These are phyloP conservation scores for Tricholoma furcatifolium DNA, from an alignment of 768 basidiomycete species.

Conservation along the genomic window DNA sequence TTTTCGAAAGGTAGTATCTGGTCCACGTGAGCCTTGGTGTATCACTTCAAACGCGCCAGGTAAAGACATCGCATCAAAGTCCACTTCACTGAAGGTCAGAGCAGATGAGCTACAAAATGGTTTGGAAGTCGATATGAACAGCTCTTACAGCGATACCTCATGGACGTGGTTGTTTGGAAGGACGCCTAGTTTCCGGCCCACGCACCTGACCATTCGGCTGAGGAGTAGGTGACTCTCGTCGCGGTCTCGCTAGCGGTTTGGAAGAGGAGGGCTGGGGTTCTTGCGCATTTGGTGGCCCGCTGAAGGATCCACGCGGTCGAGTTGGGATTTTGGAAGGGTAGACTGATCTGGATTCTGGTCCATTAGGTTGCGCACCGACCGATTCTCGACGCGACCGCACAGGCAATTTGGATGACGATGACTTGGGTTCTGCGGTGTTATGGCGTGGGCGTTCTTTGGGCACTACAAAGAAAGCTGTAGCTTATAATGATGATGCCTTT, in stretches of 20 bases:
- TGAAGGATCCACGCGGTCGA: slow-evolving; percentile 5
- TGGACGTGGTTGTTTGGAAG: slow-evolving; percentile 2
- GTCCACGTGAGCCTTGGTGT: too few relatives aligned
- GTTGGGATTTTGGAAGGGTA: neutral
- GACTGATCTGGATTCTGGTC: neutral
- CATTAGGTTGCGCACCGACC: slow-evolving; percentile 12
- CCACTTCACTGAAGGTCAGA: too few relatives aligned
- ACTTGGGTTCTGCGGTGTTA: slow-evolving; percentile 22
- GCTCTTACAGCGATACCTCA: neutral
- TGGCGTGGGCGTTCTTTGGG: slow-evolving; percentile 17
- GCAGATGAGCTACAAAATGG: too few relatives aligned
- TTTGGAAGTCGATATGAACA: too few relatives aligned
- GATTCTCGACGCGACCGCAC: slow-evolving; percentile 14
- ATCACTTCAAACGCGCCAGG: too few relatives aligned
- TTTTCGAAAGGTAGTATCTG: too few relatives aligned
- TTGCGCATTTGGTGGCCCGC: neutral
- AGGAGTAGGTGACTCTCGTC: neutral
- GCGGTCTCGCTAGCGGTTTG: slow-evolving; percentile 32
- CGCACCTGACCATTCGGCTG: slow-evolving; percentile 1
- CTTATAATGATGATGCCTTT: neutral
- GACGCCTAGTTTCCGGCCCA: neutral
- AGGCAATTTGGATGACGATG: slow-evolving; percentile 21
- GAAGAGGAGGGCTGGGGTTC: slow-evolving; percentile 15
- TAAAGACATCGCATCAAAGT: too few relatives aligned
- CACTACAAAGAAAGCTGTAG: slow-evolving; percentile 9